Evolutionary conservation across 2,329 filamentous ascomycete species (phyloP), one percentile per base, ranked within the genome.

Genomic region (Beauveria medogensis): DNA sequence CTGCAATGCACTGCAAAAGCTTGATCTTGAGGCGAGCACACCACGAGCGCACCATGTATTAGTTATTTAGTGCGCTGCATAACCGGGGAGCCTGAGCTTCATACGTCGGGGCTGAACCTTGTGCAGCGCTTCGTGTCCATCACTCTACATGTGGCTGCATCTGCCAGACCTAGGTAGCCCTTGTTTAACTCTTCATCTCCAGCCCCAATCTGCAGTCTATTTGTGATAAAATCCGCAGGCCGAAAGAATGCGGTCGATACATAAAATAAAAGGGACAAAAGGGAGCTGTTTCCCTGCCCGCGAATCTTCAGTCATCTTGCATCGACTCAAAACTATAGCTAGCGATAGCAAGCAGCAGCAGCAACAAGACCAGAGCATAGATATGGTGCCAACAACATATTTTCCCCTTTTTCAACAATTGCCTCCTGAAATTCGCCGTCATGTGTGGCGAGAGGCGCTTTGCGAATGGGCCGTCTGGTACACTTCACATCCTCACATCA

Each of bases 381-480:
- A 37, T 5, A 51, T 50, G 14, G 14, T 8, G 12, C 55, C 5
- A 26, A 10, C 12, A 12, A 14, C 10, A 10, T 43, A 20, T 8
- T 61, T 57, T 41, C 14, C 16, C 16, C 28, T 26, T 7, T 61
- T 61, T 40, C 37, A 41, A 10, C 7, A 20, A 3, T 40, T 61
- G 16, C 59, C 59, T 4, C 53, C 59, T 26, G 59, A 61, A 20
- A 30, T 61, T 5, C 59, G 59, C 37, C 46, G 41, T 12, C 20
- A 44, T 18, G 22, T 61, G 26, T 61, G 59, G 59, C 59, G 37
- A 37, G 16, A 56, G 6, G 59, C 59, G 16, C 59, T 61, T 20
- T 52, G 30, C 16, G 12, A 52, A 46, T 61, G 59, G 59, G 53
- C 53, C 26, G 54, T 61, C 46, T 61, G 59, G 59, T 51, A 44